A percentile compares a stretch with the other conserved stretches of the same genome.
Evolutionary conservation across 257 asterid genomes (phyloP).

Genomic region (Jacaranda mimosifolia): DNA sequence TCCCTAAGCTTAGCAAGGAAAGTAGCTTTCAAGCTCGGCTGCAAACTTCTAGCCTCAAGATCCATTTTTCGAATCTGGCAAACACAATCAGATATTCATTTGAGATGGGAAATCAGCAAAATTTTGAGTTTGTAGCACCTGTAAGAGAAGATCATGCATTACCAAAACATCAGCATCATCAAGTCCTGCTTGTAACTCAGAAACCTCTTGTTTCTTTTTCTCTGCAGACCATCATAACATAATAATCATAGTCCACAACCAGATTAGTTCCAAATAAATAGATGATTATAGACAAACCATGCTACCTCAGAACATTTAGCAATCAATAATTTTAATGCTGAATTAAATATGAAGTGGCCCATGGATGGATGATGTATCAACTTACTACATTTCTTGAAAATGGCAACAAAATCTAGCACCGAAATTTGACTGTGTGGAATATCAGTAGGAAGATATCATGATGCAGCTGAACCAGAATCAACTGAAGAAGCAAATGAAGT

Average conservation of each 20-base stretch:
- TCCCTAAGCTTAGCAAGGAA: slow-evolving; percentile 95
- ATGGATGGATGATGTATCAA: not conserved
- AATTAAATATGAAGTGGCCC: slow-evolving; percentile 19
- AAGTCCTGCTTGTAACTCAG: slow-evolving; percentile 76
- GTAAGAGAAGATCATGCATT: slow-evolving; percentile 26
- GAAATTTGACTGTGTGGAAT: slow-evolving; percentile 8
- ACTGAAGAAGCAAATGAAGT: slow-evolving; percentile 7
- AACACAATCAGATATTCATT: slow-evolving; percentile 31
- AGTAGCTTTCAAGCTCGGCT: slow-evolving; percentile 79
- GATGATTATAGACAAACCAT: slow-evolving; percentile 14
- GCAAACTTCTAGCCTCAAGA: slow-evolving; percentile 96
- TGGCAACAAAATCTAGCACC: not conserved
- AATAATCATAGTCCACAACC: slow-evolving; percentile 33
- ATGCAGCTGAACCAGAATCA: slow-evolving; percentile 7
- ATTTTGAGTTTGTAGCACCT: not conserved
- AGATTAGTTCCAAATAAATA: slow-evolving; percentile 11
- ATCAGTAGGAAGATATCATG: slow-evolving; percentile 8
- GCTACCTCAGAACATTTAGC: slow-evolving; percentile 11
- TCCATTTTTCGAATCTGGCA: slow-evolving; percentile 90
- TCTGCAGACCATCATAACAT: slow-evolving; percentile 54
- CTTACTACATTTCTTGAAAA: slow-evolving; percentile 6
- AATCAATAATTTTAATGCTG: slow-evolving; percentile 31
- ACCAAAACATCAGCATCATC: slow-evolving; percentile 92
- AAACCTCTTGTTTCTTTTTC: slow-evolving; percentile 63
- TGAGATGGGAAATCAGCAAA: slow-evolving; percentile 25